Evolutionary conservation across 148 eudicot species (phyloP), one percentile per base, ranked within the genome.

Genomic region (Camellia lanceoleosa): DNA sequence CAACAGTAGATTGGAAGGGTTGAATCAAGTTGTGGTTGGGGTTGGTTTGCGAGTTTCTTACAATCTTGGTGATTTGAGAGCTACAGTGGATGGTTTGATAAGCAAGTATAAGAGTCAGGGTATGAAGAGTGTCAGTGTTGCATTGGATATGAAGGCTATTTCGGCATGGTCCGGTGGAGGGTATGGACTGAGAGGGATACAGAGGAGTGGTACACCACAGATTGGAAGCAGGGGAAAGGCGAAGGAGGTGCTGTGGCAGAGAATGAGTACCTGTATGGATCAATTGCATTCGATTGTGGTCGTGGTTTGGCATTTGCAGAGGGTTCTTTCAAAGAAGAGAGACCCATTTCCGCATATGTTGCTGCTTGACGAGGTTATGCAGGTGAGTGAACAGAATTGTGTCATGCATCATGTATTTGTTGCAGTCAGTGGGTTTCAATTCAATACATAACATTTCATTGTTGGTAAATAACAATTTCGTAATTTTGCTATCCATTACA

Each of bases 11-110:
- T 81, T 95, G 44, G 94, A 93, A 58, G 94, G 90, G 74, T 81
- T 93, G 85, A 95, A 95, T 86, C 99, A 95, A 56, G 94, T 97
- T 0, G 97, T 93, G 75, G 97, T 95, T 16, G 99, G 99, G n/a
- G 89, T 91, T 18, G 99, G 97, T 3, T 84, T 95, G 85, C 98
- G 92, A 78, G 98, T 95, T 78, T 95, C 93, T 80, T 95, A 92
- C 72, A 95, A 95, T 85, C 83, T 95, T 43, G 99, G 99, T 11
- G 99, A 95, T 81, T 85, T 95, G 83, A 88, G 88, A 49, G 74
- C 44, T 0, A 93, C 99, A 0, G 91, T 95, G 68, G 99, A 95
- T 78, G 97, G 89, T 7, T 80, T 95, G 82, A 89, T 95, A 7
- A 87, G 71, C 15, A 95, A 95, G 90, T 93, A 90, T 76, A 91